Conservation (phyloP, 2,329 filamentous ascomycete species). For the Neofusicoccum laricinum region DNA sequence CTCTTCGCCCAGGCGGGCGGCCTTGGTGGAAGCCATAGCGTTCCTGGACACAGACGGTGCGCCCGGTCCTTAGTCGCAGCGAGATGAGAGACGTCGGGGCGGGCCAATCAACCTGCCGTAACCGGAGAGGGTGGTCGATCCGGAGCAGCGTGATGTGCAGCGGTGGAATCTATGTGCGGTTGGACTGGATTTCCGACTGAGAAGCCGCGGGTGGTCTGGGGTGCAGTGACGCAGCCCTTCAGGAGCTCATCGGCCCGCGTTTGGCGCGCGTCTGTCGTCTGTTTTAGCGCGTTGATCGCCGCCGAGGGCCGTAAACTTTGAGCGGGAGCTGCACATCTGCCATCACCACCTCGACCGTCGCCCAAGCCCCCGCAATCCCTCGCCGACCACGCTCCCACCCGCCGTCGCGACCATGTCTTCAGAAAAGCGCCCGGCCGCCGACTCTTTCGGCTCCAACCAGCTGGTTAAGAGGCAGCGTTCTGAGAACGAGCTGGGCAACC, state of each 20-base stretch:
- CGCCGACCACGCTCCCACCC: not conserved
- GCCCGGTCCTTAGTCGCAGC: constrained; percentile 15
- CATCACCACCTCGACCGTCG: not conserved
- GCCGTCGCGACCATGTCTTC: constrained; percentile 64
- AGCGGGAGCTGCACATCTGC: not conserved
- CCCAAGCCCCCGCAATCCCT: not conserved
- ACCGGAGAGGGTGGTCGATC: constrained; percentile 6
- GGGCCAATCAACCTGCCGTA: constrained; percentile 11
- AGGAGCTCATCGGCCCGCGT: constrained; percentile 12
- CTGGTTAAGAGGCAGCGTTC: constrained; percentile 87
- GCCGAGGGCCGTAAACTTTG: constrained; percentile 15
- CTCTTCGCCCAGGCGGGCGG: constrained; percentile 71
- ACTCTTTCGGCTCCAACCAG: constrained; percentile 75
- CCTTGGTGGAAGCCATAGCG: constrained; percentile 59
- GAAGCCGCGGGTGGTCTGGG: not conserved
- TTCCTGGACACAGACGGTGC: constrained; percentile 10
- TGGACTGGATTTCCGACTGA: not conserved
- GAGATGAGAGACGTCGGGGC: not conserved
- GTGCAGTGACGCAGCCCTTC: constrained; percentile 6
- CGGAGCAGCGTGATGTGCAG: not conserved
- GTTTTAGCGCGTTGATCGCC: constrained; percentile 9
- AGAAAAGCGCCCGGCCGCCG: constrained; percentile 88
- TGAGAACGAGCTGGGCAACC: constrained; percentile 53
- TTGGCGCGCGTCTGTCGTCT: not conserved
- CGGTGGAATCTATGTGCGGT: not conserved